Conservation (phyloP, 352 stramenopile species). For the Pythium folliculosum region DNA sequence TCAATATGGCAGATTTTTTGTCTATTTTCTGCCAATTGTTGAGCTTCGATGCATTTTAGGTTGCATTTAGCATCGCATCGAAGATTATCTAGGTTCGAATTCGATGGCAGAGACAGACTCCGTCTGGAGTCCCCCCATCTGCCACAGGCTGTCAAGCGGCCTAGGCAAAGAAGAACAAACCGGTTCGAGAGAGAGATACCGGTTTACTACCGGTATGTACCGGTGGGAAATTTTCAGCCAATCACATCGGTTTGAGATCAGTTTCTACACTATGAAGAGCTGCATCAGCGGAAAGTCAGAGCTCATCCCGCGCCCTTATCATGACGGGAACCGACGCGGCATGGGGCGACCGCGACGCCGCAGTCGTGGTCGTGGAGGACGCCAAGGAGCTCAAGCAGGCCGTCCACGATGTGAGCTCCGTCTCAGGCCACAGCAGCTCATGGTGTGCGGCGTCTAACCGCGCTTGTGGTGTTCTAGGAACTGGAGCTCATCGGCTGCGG, state of each 20-base stretch:
- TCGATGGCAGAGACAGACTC: neutral
- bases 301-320: too few relatives aligned
- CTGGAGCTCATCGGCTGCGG: slow-evolving; percentile 76
- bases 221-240: slow-evolving; percentile 11
- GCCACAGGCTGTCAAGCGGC: too few relatives aligned
- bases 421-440: too few relatives aligned
- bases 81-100: neutral
- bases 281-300: slow-evolving; percentile 21
- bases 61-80: too few relatives aligned
- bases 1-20: too few relatives aligned
- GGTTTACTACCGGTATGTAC: too few relatives aligned
- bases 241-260: slow-evolving; percentile 1
- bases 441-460: too few relatives aligned
- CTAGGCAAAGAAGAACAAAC: too few relatives aligned
- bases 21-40: neutral
- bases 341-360: slow-evolving; percentile 12
- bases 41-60: too few relatives aligned
- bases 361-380: slow-evolving; percentile 48
- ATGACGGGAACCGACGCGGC: slow-evolving; percentile 5
- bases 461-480: slow-evolving; percentile 37
- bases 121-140: neutral
- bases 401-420: slow-evolving; percentile 48
- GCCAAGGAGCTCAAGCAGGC: slow-evolving; percentile 62
- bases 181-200: too few relatives aligned
- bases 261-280: slow-evolving; percentile 1